Evolutionary conservation across 208 protist species (phyloP), one percentile per base, ranked within the genome.

Genomic region (Chromosphaera perkinsii): DNA sequence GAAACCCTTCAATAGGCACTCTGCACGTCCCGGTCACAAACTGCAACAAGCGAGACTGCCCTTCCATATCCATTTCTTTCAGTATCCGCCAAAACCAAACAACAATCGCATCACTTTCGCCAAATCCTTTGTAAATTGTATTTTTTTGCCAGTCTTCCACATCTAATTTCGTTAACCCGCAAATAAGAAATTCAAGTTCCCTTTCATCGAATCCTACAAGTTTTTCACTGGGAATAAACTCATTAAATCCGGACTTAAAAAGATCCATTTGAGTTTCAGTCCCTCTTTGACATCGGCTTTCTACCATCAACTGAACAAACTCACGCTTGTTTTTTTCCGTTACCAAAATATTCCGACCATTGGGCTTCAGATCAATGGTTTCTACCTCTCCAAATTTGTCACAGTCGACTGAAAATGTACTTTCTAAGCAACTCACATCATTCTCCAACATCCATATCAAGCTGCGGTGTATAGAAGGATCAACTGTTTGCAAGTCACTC

Each of bases 1-100:
- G 61, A 26, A 67, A 67, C 4, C 61, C 61, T 32, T 67, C 61
- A 7, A 42, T 29, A 3, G 61, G 61, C 47, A 99, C 91, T 72
- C 95, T 94, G 14, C 87, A 91, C 12, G 95, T 93, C 43, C 96
- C 96, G 1, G 95, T 99, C 5, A 95, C 88, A 78, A 98, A 99
- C 84, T 98, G 94, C 14, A 99, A 78, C 3, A 98, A 76, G 47
- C 90, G 88, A 1, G 93, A 90, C 10, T 81, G 66, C 62, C 96
- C 89, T 72, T 88, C 81, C 35, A 56, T 31, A 88, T 22, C 17
- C 14, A 59, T 14, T 29, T 59, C 52, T 37, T 43, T 0, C 14
- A 66, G 5, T 67, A 67, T 9, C 31, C 42, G 42, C 61, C 61
- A 67, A 29, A 67, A 57, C 61, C 61, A 67, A 27, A 57, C 0